phyloP scores from a whole-genome alignment of 345 rosid genomes.

The Gossypium anomalum region DNA sequence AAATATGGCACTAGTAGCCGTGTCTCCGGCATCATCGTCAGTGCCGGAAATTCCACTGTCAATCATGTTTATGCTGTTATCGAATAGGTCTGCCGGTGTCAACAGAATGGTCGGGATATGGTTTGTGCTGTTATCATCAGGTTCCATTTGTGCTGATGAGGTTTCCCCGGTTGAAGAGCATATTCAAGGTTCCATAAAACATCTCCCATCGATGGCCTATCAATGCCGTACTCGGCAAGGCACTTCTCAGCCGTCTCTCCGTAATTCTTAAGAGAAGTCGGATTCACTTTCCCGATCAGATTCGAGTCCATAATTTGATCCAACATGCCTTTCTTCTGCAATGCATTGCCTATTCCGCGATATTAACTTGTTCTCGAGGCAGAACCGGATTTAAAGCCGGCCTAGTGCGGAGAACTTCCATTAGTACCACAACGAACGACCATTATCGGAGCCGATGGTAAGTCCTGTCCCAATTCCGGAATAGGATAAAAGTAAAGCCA shows the following conservation, averaged over 20 bases:
- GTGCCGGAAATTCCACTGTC: too few species aligned
- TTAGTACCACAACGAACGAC: constrained; percentile 59
- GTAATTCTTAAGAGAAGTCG: constrained; percentile 77
- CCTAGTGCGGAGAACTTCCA: constrained; percentile 77
- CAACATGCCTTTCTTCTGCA: constrained; percentile 24
- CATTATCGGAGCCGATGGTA: constrained; percentile 52
- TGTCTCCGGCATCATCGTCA: too few species aligned
- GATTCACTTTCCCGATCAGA: constrained; percentile 74
- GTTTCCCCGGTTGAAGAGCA: too few species aligned
- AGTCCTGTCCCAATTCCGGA: constrained; percentile 43
- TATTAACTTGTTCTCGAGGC: constrained; percentile 86
- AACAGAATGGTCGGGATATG: too few species aligned
- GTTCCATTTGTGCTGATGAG: too few species aligned
- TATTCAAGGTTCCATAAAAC: too few species aligned
- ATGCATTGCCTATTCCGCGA: constrained; percentile 18
- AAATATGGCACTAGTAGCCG: too few species aligned
- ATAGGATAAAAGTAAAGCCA: constrained; percentile 83
- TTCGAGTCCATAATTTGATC: constrained; percentile 91
- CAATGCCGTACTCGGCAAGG: constrained; percentile 81
- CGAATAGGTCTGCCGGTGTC: too few species aligned
- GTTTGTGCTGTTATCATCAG: too few species aligned
- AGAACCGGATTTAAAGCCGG: constrained; percentile 47
- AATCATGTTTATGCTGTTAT: too few species aligned
- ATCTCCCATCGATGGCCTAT: constrained; percentile 42
- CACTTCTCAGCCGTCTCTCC: constrained; percentile 39